Percentiles rank a stretch among this genome's conserved stretches.
These are phyloP conservation scores for Aspergillus sp. DNA, from an alignment of 2,329 filamentous ascomycete species.

Conservation along the genomic window DNA sequence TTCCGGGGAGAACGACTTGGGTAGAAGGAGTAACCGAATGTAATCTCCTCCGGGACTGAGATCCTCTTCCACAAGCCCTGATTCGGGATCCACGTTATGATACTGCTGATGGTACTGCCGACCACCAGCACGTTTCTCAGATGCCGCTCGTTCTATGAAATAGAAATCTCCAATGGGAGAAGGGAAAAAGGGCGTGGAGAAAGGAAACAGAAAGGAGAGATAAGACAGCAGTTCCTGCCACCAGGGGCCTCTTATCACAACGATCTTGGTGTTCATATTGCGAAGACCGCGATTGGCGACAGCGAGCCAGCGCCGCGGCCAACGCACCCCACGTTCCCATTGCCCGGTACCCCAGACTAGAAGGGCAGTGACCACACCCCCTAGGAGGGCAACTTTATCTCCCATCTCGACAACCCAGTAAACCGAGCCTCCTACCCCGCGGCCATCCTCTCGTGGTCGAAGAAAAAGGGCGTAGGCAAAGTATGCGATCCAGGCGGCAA, in stretches of 20 bases:
- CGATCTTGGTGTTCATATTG: slow-evolving; percentile 93
- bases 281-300: slow-evolving; percentile 87
- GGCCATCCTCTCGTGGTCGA: slow-evolving; percentile 92
- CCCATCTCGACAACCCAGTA: slow-evolving; percentile 94
- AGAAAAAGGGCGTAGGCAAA: slow-evolving; percentile 92
- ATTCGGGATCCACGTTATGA: slow-evolving; percentile 63
- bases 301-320: slow-evolving; percentile 88
- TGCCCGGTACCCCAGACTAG: slow-evolving; percentile 94
- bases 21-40: slow-evolving; percentile 83
- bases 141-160: slow-evolving; percentile 63
- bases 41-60: slow-evolving; percentile 86
- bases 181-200: slow-evolving; percentile 65
- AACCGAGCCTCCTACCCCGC: slow-evolving; percentile 84
- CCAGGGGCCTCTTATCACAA: slow-evolving; percentile 80
- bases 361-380: slow-evolving; percentile 80
- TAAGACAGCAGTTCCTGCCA: slow-evolving; percentile 75
- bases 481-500: slow-evolving; percentile 76
- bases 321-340: slow-evolving; percentile 92
- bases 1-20: slow-evolving; percentile 91
- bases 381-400: slow-evolving; percentile 89
- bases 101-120: slow-evolving; percentile 36
- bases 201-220: slow-evolving; percentile 74
- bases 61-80: slow-evolving; percentile 75
- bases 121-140: slow-evolving; percentile 39
- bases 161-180: slow-evolving; percentile 68